Conservation (phyloP, 257 asterid genomes). For the Lycium barbarum region DNA sequence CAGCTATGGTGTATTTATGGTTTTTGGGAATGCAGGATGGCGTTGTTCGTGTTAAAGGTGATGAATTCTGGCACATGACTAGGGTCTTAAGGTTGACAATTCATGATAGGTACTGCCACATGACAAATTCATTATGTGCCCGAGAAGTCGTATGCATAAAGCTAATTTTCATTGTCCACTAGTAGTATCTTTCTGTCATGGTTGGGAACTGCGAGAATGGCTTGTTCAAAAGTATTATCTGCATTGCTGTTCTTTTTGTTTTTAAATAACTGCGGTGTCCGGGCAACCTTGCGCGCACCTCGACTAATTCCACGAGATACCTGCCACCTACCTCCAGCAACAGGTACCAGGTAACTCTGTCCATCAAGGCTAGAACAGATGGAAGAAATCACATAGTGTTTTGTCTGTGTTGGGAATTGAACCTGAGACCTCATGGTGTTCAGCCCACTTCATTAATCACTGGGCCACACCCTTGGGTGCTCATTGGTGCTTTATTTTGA, state of each 20-base stretch:
- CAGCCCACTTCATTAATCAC: no score
- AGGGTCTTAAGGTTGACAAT: slow-evolving; percentile 76
- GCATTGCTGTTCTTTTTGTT: background rate
- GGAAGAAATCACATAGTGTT: no score
- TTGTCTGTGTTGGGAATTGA: no score
- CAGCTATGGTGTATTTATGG: background rate
- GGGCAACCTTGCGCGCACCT: no score
- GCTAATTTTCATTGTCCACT: background rate
- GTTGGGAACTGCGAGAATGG: background rate
- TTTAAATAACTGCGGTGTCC: no score
- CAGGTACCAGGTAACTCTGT: no score
- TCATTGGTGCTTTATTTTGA: background rate
- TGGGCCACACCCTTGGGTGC: no score
- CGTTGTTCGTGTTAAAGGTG: slow-evolving; percentile 81
- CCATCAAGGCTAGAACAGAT: no score
- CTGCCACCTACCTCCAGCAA: no score
- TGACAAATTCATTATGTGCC: slow-evolving; percentile 1
- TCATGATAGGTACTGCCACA: slow-evolving; percentile 67
- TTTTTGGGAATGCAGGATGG: slow-evolving; percentile 65
- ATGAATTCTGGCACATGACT: slow-evolving; percentile 96
- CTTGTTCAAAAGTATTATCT: background rate
- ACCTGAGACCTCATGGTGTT: no score
- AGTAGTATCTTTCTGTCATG: background rate
- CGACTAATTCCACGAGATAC: no score
- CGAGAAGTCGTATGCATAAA: background rate